phyloP scores from a whole-genome alignment of 2,329 filamentous ascomycete genomes.

The Fusarium pseudoanthophilum region DNA sequence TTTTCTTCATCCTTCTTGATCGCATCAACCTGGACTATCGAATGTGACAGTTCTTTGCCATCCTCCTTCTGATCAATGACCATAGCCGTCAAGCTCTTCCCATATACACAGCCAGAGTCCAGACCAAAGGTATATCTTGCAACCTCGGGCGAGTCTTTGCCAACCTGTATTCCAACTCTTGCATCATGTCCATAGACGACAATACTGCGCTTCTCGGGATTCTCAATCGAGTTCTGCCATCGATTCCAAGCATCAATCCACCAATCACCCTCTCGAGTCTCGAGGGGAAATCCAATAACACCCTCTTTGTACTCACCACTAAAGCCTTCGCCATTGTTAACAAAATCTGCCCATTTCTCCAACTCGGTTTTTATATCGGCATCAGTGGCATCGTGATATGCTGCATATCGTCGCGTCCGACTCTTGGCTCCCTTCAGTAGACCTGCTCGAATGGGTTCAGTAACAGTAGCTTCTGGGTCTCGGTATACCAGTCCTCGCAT shows the following conservation, averaged over 20 bases:
- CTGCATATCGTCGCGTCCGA: constrained; percentile 13
- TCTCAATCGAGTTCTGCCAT: constrained; percentile 21
- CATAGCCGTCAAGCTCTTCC: constrained; percentile 48
- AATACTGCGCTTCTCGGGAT: constrained; percentile 57
- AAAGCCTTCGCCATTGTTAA: constrained; percentile 6
- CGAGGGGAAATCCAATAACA: constrained; percentile 6
- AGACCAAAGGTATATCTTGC: constrained; percentile 78
- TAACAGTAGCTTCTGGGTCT: not conserved
- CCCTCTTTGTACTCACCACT: not conserved
- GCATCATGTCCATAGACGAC: constrained; percentile 89
- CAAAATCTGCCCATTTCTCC: not conserved
- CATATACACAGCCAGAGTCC: constrained; percentile 81
- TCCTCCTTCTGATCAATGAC: not conserved
- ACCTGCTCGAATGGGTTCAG: constrained; percentile 10
- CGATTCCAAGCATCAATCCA: constrained; percentile 37
- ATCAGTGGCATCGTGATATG: constrained; percentile 2
- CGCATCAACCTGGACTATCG: constrained; percentile 20
- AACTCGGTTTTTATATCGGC: not conserved
- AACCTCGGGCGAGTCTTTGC: constrained; percentile 29
- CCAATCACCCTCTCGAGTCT: constrained; percentile 26
- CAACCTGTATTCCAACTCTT: constrained; percentile 66
- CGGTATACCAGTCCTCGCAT: constrained; percentile 79
- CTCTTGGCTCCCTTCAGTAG: constrained; percentile 30
- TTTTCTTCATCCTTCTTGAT: not conserved
- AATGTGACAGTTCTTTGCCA: constrained; percentile 7